Percentiles rank a stretch among this genome's conserved stretches.
Evolutionary conservation across 177 flowering plant genomes (phyloP).

Genomic region (Tripterygium wilfordii): DNA sequence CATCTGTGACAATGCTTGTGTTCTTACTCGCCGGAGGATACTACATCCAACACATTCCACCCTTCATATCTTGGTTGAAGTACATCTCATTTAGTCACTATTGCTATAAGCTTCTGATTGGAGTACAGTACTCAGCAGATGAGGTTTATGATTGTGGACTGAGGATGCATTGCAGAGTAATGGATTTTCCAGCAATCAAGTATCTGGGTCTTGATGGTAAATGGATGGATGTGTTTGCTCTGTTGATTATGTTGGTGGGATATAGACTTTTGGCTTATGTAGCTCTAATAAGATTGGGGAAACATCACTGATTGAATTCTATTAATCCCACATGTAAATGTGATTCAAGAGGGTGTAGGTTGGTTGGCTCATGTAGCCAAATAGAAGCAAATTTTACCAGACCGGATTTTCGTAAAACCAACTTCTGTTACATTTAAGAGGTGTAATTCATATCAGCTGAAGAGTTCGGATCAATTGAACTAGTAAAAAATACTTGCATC

Average conservation of each 20-base stretch:
- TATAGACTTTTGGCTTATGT: conserved; percentile 80
- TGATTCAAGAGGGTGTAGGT: no score
- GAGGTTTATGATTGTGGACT: conserved; percentile 62
- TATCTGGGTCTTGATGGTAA: conserved; percentile 32
- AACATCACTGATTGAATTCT: conserved; percentile 28
- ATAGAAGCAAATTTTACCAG: no score
- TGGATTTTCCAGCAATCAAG: conserved; percentile 61
- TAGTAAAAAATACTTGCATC: no score
- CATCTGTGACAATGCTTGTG: conserved; percentile 83
- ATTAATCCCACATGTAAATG: no score
- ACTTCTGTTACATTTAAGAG: no score
- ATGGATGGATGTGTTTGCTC: conserved; percentile 56
- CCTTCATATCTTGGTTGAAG: conserved; percentile 80
- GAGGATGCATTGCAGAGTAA: conserved; percentile 44
- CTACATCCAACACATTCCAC: conserved; percentile 76
- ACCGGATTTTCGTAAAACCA: no score
- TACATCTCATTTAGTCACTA: conserved; percentile 79
- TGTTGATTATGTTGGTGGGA: conserved; percentile 73
- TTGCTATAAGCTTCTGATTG: conserved; percentile 79
- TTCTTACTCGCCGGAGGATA: conserved; percentile 85
- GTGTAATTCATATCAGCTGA: no score
- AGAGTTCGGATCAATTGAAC: no score
- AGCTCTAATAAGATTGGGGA: conserved; percentile 55
- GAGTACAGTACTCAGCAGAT: conserved; percentile 53
- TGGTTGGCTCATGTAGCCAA: no score